Conservation (phyloP, 495 filamentous ascomycete genomes). For the Penicillium paradoxum region DNA sequence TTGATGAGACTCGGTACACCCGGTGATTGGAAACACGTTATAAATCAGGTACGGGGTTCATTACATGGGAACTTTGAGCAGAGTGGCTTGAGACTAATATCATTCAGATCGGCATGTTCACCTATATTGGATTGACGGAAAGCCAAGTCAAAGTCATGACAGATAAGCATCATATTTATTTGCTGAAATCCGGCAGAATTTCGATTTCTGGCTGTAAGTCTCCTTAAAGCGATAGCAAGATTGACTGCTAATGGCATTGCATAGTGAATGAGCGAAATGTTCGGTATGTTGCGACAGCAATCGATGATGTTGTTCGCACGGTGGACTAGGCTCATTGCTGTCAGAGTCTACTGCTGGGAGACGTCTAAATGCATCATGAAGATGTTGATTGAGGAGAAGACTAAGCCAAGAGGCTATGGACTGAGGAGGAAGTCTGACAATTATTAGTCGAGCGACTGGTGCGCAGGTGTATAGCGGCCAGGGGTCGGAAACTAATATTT, state of each 20-base stretch:
- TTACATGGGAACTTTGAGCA: not conserved
- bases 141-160: constrained; percentile 18
- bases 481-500: too few relatives aligned
- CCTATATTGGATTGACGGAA: constrained; percentile 22
- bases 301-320: not conserved
- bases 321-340: not conserved
- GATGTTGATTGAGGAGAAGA: too few relatives aligned
- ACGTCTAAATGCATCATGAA: too few relatives aligned
- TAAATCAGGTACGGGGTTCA: not conserved
- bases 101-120: constrained; percentile 37
- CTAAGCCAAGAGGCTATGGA: too few relatives aligned
- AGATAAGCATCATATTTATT: constrained; percentile 27
- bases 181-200: constrained; percentile 13
- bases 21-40: constrained; percentile 30
- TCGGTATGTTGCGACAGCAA: not conserved
- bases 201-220: not conserved
- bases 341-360: too few relatives aligned
- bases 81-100: not conserved
- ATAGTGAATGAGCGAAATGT: not conserved
- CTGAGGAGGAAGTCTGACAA: too few relatives aligned
- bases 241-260: not conserved
- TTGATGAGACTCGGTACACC: constrained; percentile 20
- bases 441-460: too few relatives aligned
- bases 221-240: not conserved
- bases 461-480: too few relatives aligned